phyloP scores from a whole-genome alignment of 352 stramenopile species.

The Globisporangium cystogenes region DNA sequence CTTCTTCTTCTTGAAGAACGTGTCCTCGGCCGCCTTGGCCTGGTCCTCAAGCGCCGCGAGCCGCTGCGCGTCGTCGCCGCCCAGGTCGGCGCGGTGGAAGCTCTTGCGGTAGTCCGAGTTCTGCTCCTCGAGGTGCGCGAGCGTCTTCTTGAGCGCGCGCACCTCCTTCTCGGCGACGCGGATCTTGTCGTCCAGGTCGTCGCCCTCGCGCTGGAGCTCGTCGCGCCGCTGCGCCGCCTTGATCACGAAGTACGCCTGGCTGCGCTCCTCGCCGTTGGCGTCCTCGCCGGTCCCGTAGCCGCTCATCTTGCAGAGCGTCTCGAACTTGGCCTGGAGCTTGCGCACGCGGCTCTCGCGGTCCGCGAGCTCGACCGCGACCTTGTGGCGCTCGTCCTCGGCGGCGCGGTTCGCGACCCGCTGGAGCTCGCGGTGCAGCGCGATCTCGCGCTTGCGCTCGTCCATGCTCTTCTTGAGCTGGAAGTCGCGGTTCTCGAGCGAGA shows the following conservation, averaged over 20 bases:
- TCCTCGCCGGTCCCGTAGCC: constrained; percentile 62
- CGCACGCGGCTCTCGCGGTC: constrained; percentile 84
- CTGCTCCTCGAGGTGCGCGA: constrained; percentile 88
- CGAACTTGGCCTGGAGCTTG: constrained; percentile 93
- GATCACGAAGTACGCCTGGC: constrained; percentile 95
- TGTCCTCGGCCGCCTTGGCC: constrained; percentile 80
- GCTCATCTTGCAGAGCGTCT: constrained; percentile 83
- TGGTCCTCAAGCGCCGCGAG: constrained; percentile 87
- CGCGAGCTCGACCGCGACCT: constrained; percentile 88
- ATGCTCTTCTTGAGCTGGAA: constrained; percentile 93
- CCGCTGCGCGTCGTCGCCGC: constrained; percentile 78
- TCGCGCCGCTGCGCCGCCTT: constrained; percentile 93
- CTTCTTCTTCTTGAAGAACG: constrained; percentile 93
- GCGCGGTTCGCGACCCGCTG: constrained; percentile 84
- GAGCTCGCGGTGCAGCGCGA: constrained; percentile 83
- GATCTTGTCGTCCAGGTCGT: constrained; percentile 95
- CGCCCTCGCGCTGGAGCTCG: constrained; percentile 93
- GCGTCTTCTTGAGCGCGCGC: constrained; percentile 89
- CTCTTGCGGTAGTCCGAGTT: constrained; percentile 95
- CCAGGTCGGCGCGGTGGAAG: constrained; percentile 89
- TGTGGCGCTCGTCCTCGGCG: constrained; percentile 93
- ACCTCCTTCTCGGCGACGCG: constrained; percentile 91
- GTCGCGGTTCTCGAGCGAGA: constrained; percentile 92
- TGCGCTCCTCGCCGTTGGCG: constrained; percentile 70
- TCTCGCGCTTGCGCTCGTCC: constrained; percentile 92